A percentile compares a stretch with the other conserved stretches of the same genome.
Evolutionary conservation across 306 rosid genomes (phyloP).

Genomic region (Quercus alba): DNA sequence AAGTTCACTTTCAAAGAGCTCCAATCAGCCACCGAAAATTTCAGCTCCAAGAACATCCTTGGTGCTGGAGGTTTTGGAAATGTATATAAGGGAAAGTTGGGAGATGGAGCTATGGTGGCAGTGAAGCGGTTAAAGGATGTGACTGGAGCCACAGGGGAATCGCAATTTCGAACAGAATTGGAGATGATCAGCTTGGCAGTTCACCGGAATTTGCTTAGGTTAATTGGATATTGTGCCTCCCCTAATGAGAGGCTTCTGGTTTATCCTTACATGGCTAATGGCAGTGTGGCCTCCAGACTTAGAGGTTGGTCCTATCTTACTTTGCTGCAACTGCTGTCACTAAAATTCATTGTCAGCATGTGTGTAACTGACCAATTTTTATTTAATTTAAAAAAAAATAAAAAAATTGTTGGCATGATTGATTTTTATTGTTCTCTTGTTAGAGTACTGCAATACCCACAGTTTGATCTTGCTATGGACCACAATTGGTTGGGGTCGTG

Average conservation of each 20-base stretch:
- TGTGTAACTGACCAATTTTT: too few species aligned
- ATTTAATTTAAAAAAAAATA: too few species aligned
- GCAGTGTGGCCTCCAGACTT: constrained; percentile 92
- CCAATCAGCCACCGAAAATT: constrained; percentile 73
- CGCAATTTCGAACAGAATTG: constrained; percentile 84
- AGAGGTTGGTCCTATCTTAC: constrained; percentile 56
- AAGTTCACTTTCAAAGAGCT: constrained; percentile 80
- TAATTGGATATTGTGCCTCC: constrained; percentile 87
- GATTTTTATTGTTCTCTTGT: too few species aligned
- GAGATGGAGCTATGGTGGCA: constrained; percentile 78
- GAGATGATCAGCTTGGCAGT: constrained; percentile 99
- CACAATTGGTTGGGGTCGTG: too few species aligned
- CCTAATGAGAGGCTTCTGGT: constrained; percentile 81
- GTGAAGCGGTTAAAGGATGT: constrained; percentile 95
- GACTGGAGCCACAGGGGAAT: constrained; percentile 83
- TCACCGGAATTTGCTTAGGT: constrained; percentile 80
- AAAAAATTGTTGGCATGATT: too few species aligned
- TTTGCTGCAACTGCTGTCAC: neutral
- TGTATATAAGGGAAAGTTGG: constrained; percentile 86
- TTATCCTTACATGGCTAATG: constrained; percentile 94
- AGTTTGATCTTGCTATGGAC: too few species aligned
- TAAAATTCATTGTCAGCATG: neutral
- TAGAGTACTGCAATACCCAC: too few species aligned
- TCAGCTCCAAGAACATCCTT: constrained; percentile 78
- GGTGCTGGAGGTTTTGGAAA: constrained; percentile 99